A percentile compares a stretch with the other conserved stretches of the same genome.
These are phyloP conservation scores for Trichoderma sp. DNA, from an alignment of 2,329 filamentous ascomycete genomes.

Conservation along the genomic window DNA sequence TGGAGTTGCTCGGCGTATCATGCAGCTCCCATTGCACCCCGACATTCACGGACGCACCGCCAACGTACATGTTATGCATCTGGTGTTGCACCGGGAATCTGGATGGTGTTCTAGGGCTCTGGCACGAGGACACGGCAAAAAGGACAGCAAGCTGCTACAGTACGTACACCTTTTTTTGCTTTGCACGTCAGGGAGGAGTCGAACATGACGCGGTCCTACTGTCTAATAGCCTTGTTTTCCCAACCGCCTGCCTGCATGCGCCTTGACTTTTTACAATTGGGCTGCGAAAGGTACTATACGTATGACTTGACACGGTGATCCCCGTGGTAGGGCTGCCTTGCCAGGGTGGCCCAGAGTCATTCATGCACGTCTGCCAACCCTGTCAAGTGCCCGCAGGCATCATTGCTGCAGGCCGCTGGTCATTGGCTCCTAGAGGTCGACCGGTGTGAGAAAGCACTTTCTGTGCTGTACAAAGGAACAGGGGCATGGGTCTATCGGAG, in stretches of 20 bases:
- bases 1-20: background rate
- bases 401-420: background rate
- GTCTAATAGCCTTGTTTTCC: constrained; percentile 10
- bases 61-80: background rate
- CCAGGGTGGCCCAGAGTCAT: background rate
- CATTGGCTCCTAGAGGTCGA: constrained; percentile 9
- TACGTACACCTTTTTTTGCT: too few species aligned
- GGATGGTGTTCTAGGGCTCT: background rate
- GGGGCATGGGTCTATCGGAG: constrained; percentile 11
- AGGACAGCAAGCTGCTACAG: background rate
- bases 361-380: constrained; percentile 2
- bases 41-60: background rate
- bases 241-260: background rate
- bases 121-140: background rate
- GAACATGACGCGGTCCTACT: background rate
- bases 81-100: background rate
- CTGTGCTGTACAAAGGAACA: constrained; percentile 3
- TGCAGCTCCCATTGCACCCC: background rate
- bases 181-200: background rate
- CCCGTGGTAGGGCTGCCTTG: constrained; percentile 13
- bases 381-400: constrained; percentile 4
- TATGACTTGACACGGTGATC: constrained; percentile 6
- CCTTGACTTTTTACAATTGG: background rate
- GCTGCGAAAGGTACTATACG: too few species aligned
- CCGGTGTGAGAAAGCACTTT: constrained; percentile 13